A percentile compares a stretch with the other conserved stretches of the same genome.
Evolutionary conservation across 169 alveolate genomes (phyloP).

Genomic region (Amoebophrya sp.): DNA sequence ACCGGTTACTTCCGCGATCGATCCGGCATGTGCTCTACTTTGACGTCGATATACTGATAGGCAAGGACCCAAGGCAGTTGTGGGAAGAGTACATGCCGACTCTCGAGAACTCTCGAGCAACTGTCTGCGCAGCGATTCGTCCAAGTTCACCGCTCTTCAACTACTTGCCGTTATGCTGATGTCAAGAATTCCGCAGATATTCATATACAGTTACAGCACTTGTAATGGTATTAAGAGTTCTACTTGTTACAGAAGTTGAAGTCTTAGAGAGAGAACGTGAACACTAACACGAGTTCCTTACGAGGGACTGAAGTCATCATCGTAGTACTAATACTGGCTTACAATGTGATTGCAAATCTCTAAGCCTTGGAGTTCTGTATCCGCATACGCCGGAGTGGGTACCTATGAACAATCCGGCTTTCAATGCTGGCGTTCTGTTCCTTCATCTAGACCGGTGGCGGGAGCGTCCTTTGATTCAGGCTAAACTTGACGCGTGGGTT

Average conservation of each 20-base stretch:
- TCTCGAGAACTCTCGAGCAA: background rate
- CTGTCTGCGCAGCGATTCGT: background rate
- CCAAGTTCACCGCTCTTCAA: background rate
- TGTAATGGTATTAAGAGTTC: no score
- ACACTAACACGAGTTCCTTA: no score
- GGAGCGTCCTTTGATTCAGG: background rate
- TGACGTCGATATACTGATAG: background rate
- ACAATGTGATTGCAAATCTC: no score
- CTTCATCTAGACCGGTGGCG: background rate
- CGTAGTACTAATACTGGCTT: no score
- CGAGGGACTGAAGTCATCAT: no score
- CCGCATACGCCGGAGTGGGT: constrained; percentile 9
- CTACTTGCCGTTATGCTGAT: no score
- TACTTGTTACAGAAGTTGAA: no score
- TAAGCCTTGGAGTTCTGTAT: background rate
- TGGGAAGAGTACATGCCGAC: background rate
- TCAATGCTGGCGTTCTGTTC: background rate
- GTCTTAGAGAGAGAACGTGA: no score
- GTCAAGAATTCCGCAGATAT: no score
- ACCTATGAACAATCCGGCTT: background rate
- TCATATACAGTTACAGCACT: no score
- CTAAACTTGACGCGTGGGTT: background rate
- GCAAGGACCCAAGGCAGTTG: background rate
- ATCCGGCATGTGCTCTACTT: background rate
- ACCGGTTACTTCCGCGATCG: background rate